Base-by-base conservation (phyloP, 306 rosid species). In the Geum urbanum region DNA sequence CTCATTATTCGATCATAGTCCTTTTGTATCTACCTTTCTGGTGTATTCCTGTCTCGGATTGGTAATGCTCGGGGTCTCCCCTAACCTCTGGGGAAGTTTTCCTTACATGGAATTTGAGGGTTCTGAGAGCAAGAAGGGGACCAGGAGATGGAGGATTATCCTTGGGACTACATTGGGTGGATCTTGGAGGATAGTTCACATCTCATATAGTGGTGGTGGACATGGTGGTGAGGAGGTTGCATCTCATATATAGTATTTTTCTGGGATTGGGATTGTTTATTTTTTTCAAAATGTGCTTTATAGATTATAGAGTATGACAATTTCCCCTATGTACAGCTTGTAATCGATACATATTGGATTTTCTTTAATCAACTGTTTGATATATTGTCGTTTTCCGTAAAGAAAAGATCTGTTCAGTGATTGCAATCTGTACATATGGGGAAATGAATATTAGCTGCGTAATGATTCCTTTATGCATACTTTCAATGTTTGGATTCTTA, bases 51-150 rank as follows among this genome's bases (percentile, higher is more conserved):
- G 86, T 81, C 87, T 84, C 71, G 79, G 96, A 85, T 83, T 80
- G 88, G 88, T 86, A 84, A 80, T 85, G 80, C 77, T 83, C 83
- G 76, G 87, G 83, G 75, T 84, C 83, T 82, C 80, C 80, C 66
- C 66, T 83, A 73, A 20, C 71, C 78, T 76, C 81, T 49, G 75
- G 85, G 78, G 72, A 80, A 72, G 16, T 80, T 79, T 78, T 76
- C 81, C 77, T 77, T 83, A 55, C 79, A 69, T 82, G 72, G 75
- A 82, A 78, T 75, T 75, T 65, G 66, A 75, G 86, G 89, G 81
- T 71, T 64, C 73, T 67, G 81, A 87, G 84, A 83, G 81, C 87
- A 80, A 80, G 84, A 83, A 76, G 84, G 83, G 84, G 84, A 83
- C 82, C 89, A 72, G 76, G 78, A 77, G 75, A 79, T 82, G 83